Evolutionary conservation across 768 basidiomycete species (phyloP).

Genomic region (Boletus sensibilis): DNA sequence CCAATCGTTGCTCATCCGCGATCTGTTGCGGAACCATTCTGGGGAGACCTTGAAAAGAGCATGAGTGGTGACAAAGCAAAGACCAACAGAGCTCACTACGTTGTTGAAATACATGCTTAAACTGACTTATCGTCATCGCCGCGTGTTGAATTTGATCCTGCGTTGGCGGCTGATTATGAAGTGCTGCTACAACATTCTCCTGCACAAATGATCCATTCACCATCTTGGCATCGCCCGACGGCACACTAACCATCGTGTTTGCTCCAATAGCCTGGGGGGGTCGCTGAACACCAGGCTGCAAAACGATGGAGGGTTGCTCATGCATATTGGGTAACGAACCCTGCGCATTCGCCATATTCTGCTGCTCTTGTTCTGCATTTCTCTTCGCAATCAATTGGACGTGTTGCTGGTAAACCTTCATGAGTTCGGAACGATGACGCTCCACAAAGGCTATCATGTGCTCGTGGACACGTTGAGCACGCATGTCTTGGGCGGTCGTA

Average conservation of each 20-base stretch:
- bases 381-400: constrained; percentile 17
- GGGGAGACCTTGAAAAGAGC: constrained; percentile 33
- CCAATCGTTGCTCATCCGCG: constrained; percentile 51
- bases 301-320: constrained; percentile 16
- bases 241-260: constrained; percentile 11
- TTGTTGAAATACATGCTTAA: constrained; percentile 36
- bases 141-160: constrained; percentile 37
- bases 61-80: constrained; percentile 14
- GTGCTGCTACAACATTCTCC: constrained; percentile 3
- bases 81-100: constrained; percentile 26
- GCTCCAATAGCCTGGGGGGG: constrained; percentile 8
- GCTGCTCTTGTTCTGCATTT: constrained; percentile 25
- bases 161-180: constrained; percentile 18
- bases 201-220: constrained; percentile 7
- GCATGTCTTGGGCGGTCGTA: constrained; percentile 49
- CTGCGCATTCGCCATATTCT: constrained; percentile 20
- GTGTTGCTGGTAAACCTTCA: constrained; percentile 30
- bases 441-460: constrained; percentile 58
- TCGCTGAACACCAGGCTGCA: constrained; percentile 20
- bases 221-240: constrained; percentile 20
- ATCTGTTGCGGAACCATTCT: constrained; percentile 40
- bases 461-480: constrained; percentile 47
- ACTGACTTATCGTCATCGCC: constrained; percentile 25
- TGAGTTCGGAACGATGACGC: constrained; percentile 39
- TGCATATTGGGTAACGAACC: constrained; percentile 18